Conservation (phyloP, 768 basidiomycete genomes). For the Boletus sp. region DNA sequence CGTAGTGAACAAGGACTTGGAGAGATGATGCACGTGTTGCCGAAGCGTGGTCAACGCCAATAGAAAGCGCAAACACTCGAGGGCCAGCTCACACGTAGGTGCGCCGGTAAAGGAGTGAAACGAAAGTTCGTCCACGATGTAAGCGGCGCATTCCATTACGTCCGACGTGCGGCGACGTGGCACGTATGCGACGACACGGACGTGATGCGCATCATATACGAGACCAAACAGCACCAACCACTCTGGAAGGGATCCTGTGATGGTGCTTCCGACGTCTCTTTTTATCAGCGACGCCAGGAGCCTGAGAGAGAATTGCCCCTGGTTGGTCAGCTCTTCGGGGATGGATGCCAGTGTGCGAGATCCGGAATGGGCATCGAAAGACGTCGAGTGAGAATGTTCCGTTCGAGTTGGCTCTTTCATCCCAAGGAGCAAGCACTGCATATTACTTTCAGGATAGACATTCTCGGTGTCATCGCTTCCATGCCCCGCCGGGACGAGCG, state of each 20-base stretch:
- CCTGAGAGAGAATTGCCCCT: slow-evolving; percentile 9
- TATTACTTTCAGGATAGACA: background rate
- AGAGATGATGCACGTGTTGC: slow-evolving; percentile 15
- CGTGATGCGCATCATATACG: slow-evolving; percentile 13
- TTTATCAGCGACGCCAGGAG: slow-evolving; percentile 10
- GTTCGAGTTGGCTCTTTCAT: slow-evolving; percentile 4
- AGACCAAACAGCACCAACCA: slow-evolving; percentile 27
- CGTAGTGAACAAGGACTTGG: slow-evolving; percentile 13
- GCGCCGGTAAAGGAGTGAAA: background rate
- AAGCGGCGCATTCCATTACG: slow-evolving; percentile 8
- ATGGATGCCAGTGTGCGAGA: background rate
- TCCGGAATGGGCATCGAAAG: background rate
- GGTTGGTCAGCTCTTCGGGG: slow-evolving; percentile 10
- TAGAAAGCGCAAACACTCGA: slow-evolving; percentile 20
- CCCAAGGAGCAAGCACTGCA: slow-evolving; percentile 18
- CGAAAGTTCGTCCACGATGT: slow-evolving; percentile 23
- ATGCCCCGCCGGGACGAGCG: slow-evolving; percentile 4
- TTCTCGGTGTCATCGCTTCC: background rate
- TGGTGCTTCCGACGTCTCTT: background rate
- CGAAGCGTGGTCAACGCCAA: slow-evolving; percentile 19
- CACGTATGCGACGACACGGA: slow-evolving; percentile 22
- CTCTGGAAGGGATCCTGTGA: slow-evolving; percentile 16
- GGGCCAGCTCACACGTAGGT: slow-evolving; percentile 5
- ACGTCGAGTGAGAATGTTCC: background rate
- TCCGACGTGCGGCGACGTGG: slow-evolving; percentile 10